Percentiles rank a stretch among this genome's conserved stretches.
phyloP scores from a whole-genome alignment of 2,329 filamentous ascomycete genomes.

The Stemphylium beticola region DNA sequence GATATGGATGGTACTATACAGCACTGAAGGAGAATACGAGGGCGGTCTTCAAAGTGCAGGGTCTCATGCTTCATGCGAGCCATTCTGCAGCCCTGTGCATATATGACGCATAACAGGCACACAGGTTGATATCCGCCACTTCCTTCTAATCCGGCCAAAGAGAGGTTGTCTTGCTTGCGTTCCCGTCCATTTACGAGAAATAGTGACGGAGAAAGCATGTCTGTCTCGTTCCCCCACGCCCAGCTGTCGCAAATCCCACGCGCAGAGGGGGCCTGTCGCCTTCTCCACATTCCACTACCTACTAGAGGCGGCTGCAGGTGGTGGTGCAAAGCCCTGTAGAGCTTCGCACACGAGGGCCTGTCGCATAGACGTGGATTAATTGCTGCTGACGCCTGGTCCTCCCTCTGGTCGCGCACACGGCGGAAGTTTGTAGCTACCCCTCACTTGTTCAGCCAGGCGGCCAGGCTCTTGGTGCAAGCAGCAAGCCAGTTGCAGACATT shows the following conservation, averaged over 20 bases:
- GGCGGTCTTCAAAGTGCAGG: background rate
- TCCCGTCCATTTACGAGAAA: too few species aligned
- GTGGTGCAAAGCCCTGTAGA: background rate
- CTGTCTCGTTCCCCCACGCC: constrained; percentile 11
- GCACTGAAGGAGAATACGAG: background rate
- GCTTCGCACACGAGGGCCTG: background rate
- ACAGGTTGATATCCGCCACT: constrained; percentile 7
- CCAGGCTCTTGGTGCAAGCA: background rate
- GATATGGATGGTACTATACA: too few species aligned
- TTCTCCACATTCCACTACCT: constrained; percentile 23
- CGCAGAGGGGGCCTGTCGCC: constrained; percentile 1
- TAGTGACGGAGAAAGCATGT: too few species aligned
- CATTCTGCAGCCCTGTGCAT: constrained; percentile 18
- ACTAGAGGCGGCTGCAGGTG: background rate
- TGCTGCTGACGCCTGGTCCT: constrained; percentile 5
- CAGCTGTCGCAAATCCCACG: constrained; percentile 13
- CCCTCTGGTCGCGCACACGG: background rate
- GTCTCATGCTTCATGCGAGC: constrained; percentile 10
- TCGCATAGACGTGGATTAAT: background rate
- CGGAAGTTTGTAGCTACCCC: constrained; percentile 14
- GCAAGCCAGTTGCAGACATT: constrained; percentile 9
- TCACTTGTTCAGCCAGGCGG: constrained; percentile 13
- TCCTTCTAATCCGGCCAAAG: too few species aligned
- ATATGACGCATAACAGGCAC: constrained; percentile 14
- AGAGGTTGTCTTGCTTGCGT: too few species aligned